Evolutionary conservation across 495 filamentous ascomycete species (phyloP).

Genomic region (Amorphotheca resinae): DNA sequence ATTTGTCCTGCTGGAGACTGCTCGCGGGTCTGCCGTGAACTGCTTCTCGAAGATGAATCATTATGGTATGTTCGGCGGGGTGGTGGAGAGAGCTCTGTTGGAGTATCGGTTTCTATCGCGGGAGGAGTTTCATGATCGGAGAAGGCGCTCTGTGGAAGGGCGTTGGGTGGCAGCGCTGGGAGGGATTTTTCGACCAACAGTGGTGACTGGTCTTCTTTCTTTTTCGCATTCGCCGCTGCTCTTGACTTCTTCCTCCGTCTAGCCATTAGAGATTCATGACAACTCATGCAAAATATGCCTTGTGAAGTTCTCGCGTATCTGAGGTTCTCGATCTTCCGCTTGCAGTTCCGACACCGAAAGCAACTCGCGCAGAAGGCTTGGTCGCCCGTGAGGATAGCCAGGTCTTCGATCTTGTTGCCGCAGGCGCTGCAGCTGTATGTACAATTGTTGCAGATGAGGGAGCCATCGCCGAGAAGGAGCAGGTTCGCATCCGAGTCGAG

Average conservation of each 20-base stretch:
- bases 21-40: slow-evolving; percentile 30
- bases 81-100: slow-evolving; percentile 58
- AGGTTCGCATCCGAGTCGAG: slow-evolving; percentile 98
- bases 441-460: slow-evolving; percentile 97
- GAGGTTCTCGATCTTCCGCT: slow-evolving; percentile 94
- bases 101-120: slow-evolving; percentile 45
- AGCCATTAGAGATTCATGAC: slow-evolving; percentile 97
- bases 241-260: slow-evolving; percentile 80
- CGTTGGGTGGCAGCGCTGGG: slow-evolving; percentile 76
- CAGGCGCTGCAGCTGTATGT: slow-evolving; percentile 99
- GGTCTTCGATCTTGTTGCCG: slow-evolving; percentile 93
- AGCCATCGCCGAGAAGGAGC: slow-evolving; percentile 91
- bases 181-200: slow-evolving; percentile 86
- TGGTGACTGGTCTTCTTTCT: slow-evolving; percentile 45
- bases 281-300: slow-evolving; percentile 99
- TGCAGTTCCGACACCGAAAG: slow-evolving; percentile 97
- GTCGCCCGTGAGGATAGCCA: slow-evolving; percentile 95
- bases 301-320: slow-evolving; percentile 96
- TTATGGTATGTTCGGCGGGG: slow-evolving; percentile 40
- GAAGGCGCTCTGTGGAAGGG: slow-evolving; percentile 45
- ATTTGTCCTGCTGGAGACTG: slow-evolving; percentile 34
- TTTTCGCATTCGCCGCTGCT: slow-evolving; percentile 44
- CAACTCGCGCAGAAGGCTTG: slow-evolving; percentile 98
- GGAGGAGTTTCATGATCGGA: slow-evolving; percentile 61
- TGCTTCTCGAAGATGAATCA: slow-evolving; percentile 36